phyloP scores from a whole-genome alignment of 768 basidiomycete species.

The Thelephora aurantiotincta region DNA sequence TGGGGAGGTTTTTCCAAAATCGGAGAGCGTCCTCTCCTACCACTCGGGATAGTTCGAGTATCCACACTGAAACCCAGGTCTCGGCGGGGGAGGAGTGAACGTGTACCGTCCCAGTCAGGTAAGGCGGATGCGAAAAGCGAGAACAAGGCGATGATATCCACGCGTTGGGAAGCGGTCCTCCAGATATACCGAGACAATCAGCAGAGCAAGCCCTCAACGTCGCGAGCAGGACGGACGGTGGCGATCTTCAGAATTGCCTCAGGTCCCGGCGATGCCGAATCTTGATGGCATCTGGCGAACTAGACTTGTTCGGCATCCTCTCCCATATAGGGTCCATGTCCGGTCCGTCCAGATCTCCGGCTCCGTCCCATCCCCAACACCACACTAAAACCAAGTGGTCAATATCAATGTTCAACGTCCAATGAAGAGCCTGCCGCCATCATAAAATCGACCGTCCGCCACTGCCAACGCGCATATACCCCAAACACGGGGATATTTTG shows the following conservation, averaged over 20 bases:
- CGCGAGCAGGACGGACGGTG: background rate
- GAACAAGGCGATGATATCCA: too few species aligned
- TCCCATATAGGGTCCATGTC: constrained; percentile 99
- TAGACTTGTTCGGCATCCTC: constrained; percentile 54
- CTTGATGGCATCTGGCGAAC: constrained; percentile 37
- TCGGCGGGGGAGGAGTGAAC: too few species aligned
- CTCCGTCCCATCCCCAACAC: constrained; percentile 99
- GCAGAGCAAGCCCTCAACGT: too few species aligned
- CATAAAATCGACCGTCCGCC: background rate
- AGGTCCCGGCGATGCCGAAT: constrained; percentile 46
- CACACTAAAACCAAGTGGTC: constrained; percentile 45
- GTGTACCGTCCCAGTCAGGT: too few species aligned
- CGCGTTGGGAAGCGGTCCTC: too few species aligned
- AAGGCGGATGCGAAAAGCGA: too few species aligned
- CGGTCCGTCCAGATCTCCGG: constrained; percentile 93
- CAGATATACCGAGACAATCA: too few species aligned
- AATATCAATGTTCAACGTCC: background rate
- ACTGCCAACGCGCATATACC: background rate
- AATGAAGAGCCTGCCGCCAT: background rate
- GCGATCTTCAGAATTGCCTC: constrained; percentile 1
- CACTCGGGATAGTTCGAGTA: too few species aligned
- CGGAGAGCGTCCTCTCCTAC: too few species aligned
- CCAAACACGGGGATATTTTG: background rate
- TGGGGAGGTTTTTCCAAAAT: too few species aligned
- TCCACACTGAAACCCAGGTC: too few species aligned